Percentiles rank a stretch among this genome's conserved stretches.
These are phyloP conservation scores for Apium graveolens DNA, from an alignment of 129 eudicot species.

Conservation along the genomic window DNA sequence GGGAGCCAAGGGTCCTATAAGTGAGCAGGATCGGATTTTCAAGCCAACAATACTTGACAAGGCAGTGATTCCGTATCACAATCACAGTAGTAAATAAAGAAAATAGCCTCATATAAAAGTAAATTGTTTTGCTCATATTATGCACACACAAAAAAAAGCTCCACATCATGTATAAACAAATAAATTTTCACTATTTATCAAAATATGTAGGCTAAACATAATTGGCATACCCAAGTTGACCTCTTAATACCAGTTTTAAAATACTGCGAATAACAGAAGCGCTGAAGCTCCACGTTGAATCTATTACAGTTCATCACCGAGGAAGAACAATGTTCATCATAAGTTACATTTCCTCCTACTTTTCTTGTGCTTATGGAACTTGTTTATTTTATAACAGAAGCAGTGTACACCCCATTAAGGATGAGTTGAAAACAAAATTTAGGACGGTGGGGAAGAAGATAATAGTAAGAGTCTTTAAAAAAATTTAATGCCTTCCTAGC, in stretches of 20 bases:
- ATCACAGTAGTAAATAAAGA: not conserved
- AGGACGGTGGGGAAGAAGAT: not conserved
- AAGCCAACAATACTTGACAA: not conserved
- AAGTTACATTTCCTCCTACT: not conserved
- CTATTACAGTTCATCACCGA: not conserved
- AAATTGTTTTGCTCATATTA: not conserved
- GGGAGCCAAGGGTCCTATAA: not conserved
- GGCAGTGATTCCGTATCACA: not conserved
- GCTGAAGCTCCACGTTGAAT: not conserved
- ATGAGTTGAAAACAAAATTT: not conserved
- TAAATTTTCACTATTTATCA: not conserved
- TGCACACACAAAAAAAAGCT: not conserved
- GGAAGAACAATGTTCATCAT: not conserved
- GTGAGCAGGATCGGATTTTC: not conserved
- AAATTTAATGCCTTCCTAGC: not conserved
- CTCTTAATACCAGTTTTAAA: not conserved
- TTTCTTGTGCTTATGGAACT: not conserved
- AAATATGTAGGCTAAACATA: not conserved
- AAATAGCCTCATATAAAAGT: not conserved
- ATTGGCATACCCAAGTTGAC: not conserved
- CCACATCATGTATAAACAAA: not conserved
- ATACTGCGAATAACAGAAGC: not conserved
- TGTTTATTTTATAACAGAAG: not conserved
- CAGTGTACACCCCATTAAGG: not conserved
- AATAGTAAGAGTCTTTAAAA: not conserved